Evolutionary conservation across 2,329 filamentous ascomycete species (phyloP).

Genomic region (Penicillium sp.): DNA sequence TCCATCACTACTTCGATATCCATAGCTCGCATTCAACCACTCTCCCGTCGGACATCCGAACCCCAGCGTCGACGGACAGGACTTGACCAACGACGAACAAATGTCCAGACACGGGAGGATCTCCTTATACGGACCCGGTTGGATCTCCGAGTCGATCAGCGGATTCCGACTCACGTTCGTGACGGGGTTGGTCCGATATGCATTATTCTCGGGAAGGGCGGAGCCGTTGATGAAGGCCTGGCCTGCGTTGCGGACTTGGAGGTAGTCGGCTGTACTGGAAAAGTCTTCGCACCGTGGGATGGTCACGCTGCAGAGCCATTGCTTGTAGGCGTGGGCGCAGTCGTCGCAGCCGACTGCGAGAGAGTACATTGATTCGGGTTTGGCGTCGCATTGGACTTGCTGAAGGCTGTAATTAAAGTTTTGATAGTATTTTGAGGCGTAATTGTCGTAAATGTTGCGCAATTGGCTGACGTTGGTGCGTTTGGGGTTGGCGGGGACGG

Average conservation of each 20-base stretch:
- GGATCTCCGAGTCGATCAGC: constrained; percentile 63
- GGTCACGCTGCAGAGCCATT: constrained; percentile 88
- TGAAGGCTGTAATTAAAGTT: constrained; percentile 77
- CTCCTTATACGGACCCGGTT: constrained; percentile 89
- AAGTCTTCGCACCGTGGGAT: constrained; percentile 92
- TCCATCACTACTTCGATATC: constrained; percentile 33
- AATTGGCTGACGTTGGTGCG: constrained; percentile 54
- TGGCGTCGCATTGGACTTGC: constrained; percentile 79
- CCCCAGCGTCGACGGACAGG: constrained; percentile 68
- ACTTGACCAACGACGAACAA: constrained; percentile 79
- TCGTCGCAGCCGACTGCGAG: constrained; percentile 69
- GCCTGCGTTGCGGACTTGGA: constrained; percentile 66
- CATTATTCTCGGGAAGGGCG: constrained; percentile 38
- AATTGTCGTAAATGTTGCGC: constrained; percentile 68
- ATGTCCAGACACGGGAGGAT: constrained; percentile 80
- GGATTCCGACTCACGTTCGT: constrained; percentile 60
- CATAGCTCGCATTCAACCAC: constrained; percentile 49
- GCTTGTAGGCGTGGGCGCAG: constrained; percentile 77
- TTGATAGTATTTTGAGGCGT: constrained; percentile 62
- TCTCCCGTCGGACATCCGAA: constrained; percentile 65
- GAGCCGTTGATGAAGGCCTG: constrained; percentile 67
- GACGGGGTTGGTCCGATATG: constrained; percentile 32
- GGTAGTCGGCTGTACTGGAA: constrained; percentile 48
- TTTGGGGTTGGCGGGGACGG: constrained; percentile 76
- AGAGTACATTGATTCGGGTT: constrained; percentile 68